Percentiles rank a stretch among this genome's conserved stretches.
Conservation (phyloP, 2,329 filamentous ascomycete genomes). For the Aspergillus sp. region DNA sequence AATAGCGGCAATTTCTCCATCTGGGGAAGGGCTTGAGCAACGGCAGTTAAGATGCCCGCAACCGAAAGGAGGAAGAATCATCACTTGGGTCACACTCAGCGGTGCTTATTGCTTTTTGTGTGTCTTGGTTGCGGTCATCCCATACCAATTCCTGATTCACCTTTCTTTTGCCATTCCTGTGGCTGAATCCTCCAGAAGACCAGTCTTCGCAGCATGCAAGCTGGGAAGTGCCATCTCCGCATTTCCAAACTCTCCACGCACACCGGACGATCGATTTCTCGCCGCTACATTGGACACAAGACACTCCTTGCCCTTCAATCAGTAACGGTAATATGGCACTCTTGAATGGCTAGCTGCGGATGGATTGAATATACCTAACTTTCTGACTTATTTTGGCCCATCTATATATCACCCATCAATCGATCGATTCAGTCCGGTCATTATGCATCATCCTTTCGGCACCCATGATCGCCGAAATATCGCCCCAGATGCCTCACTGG, state of each 20-base stretch:
- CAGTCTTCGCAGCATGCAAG: neutral
- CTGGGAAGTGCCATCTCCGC: neutral
- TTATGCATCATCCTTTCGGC: constrained; percentile 11
- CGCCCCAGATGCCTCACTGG: constrained; percentile 34
- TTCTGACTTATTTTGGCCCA: neutral
- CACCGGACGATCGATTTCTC: too few relatives aligned
- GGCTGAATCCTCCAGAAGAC: neutral
- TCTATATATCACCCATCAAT: neutral
- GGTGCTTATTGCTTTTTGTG: too few relatives aligned
- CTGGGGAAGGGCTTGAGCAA: neutral
- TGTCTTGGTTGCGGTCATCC: too few relatives aligned
- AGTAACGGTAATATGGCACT: too few relatives aligned
- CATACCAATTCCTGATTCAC: neutral
- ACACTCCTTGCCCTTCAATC: too few relatives aligned
- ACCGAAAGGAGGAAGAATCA: neutral
- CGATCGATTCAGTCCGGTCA: constrained; percentile 1
- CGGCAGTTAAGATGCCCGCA: neutral
- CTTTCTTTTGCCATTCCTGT: neutral
- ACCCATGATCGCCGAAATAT: constrained; percentile 21
- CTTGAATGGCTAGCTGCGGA: neutral
- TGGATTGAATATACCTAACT: neutral
- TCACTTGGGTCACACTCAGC: too few relatives aligned
- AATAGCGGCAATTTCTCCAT: neutral
- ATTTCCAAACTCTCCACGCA: too few relatives aligned
- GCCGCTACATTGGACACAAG: too few relatives aligned